phyloP scores from a whole-genome alignment of 352 stramenopile genomes.

The Phytophthora cactorum region DNA sequence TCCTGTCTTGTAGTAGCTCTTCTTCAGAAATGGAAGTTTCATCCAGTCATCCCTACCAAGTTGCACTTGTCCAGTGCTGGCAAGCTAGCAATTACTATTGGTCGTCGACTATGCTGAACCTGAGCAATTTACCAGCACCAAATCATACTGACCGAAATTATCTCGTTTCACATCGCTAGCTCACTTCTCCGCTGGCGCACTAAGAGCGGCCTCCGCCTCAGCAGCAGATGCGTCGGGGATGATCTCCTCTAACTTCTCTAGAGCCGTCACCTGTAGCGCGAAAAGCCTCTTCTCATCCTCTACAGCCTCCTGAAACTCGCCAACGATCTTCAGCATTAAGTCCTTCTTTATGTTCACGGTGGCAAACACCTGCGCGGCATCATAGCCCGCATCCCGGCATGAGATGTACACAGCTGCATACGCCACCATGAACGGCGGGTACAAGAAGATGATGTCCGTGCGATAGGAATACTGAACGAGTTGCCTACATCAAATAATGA shows the following conservation, averaged over 20 bases:
- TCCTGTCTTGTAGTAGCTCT: no score
- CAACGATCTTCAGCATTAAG: slow-evolving; percentile 78
- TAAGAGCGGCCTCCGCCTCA: slow-evolving; percentile 37
- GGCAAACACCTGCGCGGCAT: slow-evolving; percentile 78
- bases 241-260: slow-evolving; percentile 85
- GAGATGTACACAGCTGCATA: slow-evolving; percentile 85
- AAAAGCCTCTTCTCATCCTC: slow-evolving; percentile 81
- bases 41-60: no score
- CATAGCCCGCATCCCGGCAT: slow-evolving; percentile 77
- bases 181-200: slow-evolving; percentile 43
- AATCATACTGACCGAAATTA: not conserved
- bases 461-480: slow-evolving; percentile 89
- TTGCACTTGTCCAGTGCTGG: no score
- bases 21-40: no score
- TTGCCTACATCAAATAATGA: slow-evolving; percentile 53
- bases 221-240: slow-evolving; percentile 61
- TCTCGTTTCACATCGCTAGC: not conserved
- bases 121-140: not conserved
- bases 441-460: slow-evolving; percentile 85
- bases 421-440: slow-evolving; percentile 90
- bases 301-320: slow-evolving; percentile 77
- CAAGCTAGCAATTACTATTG: no score
- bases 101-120: no score
- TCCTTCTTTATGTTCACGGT: slow-evolving; percentile 87
- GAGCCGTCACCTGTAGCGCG: slow-evolving; percentile 55